phyloP scores from a whole-genome alignment of 192 early-diverging fungal genomes.

The Thamnidium elegans region DNA sequence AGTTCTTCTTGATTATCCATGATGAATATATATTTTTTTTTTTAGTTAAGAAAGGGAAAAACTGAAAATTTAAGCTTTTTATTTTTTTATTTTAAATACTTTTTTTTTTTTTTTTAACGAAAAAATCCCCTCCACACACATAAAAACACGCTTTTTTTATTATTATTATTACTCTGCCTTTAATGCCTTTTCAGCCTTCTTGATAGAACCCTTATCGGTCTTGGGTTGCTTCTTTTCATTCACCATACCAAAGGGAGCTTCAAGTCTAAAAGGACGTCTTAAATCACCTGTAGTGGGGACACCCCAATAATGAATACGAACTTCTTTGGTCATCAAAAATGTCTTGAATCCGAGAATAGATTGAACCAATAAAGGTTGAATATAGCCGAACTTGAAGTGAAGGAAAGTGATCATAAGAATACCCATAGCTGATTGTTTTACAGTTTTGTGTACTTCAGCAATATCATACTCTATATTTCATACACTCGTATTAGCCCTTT shows the following conservation, averaged over 20 bases:
- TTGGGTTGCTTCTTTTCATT: slow-evolving; percentile 38
- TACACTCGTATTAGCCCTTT: slow-evolving; percentile 9
- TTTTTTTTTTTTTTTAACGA: no score
- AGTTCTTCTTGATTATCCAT: slow-evolving; percentile 20
- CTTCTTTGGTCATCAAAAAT: slow-evolving; percentile 65
- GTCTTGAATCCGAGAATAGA: slow-evolving; percentile 74
- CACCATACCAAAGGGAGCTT: slow-evolving; percentile 65
- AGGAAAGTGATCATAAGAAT: slow-evolving; percentile 71
- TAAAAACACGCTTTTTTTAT: neutral
- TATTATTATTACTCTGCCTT: slow-evolving; percentile 28
- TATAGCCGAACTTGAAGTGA: slow-evolving; percentile 85
- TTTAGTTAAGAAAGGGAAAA: slow-evolving; percentile 2
- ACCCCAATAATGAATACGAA: slow-evolving; percentile 77
- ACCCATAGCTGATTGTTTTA: slow-evolving; percentile 70
- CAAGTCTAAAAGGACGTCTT: slow-evolving; percentile 80
- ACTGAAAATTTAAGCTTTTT: neutral
- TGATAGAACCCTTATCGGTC: slow-evolving; percentile 53
- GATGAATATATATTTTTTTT: neutral
- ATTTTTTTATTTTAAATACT: no score
- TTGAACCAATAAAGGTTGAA: slow-evolving; percentile 88
- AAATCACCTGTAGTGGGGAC: slow-evolving; percentile 72
- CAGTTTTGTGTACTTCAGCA: slow-evolving; percentile 58
- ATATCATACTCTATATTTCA: slow-evolving; percentile 71
- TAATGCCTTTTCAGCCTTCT: slow-evolving; percentile 51
- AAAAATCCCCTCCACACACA: neutral